These are phyloP conservation scores for Gracilaria gracilis DNA, from an alignment of 23 red algal genomes.

Conservation along the genomic window DNA sequence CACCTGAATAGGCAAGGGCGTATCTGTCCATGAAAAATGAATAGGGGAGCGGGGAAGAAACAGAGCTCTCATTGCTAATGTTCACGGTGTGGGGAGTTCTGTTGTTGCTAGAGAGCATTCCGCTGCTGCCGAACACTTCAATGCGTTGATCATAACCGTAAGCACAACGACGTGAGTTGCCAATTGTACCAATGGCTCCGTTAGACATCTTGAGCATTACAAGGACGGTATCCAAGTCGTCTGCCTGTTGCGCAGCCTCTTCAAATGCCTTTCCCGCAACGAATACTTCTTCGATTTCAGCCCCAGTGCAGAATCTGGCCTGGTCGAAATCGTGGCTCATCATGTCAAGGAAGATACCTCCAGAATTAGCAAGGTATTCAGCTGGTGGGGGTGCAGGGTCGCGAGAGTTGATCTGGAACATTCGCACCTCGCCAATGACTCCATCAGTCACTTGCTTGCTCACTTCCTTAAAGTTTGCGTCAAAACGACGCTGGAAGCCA, in stretches of 20 bases:
- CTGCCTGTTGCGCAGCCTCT: constrained; percentile 77
- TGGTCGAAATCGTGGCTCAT: constrained; percentile 99
- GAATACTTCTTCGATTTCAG: constrained; percentile 86
- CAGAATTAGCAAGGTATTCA: constrained; percentile 91
- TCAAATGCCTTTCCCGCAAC: constrained; percentile 84
- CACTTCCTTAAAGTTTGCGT: constrained; percentile 85
- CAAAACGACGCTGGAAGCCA: constrained; percentile 96
- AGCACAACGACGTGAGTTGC: constrained; percentile 84
- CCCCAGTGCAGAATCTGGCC: constrained; percentile 84
- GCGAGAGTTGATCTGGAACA: constrained; percentile 87
- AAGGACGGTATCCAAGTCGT: constrained; percentile 89
- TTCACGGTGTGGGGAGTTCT: constrained; percentile 82
- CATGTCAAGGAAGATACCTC: constrained; percentile 93
- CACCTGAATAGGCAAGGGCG: constrained; percentile 88
- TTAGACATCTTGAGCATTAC: constrained; percentile 94
- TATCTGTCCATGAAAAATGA: constrained; percentile 98
- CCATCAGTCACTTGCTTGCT: constrained; percentile 75
- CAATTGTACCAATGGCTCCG: constrained; percentile 92
- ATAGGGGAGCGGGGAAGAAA: constrained; percentile 77
- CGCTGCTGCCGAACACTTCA: constrained; percentile 95
- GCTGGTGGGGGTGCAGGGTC: constrained; percentile 98
- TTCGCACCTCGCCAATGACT: constrained; percentile 85
- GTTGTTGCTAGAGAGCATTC: constrained; percentile 90
- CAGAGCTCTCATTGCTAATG: constrained; percentile 55
- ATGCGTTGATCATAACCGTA: constrained; percentile 98